Percentiles rank a stretch among this genome's conserved stretches.
These are phyloP conservation scores for Fusarium kyushuense DNA, from an alignment of 2,329 filamentous ascomycete genomes.

Conservation along the genomic window DNA sequence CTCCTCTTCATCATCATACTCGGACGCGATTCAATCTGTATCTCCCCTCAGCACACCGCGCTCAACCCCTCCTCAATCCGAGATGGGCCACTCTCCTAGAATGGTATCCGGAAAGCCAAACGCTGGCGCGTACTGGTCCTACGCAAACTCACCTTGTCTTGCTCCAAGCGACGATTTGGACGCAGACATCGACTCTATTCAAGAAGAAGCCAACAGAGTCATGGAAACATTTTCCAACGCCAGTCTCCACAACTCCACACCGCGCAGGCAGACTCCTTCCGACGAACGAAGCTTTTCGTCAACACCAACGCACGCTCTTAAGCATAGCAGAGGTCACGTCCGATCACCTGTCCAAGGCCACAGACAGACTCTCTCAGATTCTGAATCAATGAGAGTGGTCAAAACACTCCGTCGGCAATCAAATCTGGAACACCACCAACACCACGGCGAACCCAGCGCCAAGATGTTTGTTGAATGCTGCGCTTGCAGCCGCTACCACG, in stretches of 20 bases:
- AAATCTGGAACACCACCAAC: conserved; percentile 15
- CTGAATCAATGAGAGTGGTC: conserved; percentile 12
- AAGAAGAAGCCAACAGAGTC: conserved; percentile 50
- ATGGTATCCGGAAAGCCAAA: conserved; percentile 26
- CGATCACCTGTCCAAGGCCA: conserved; percentile 30
- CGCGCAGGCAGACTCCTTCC: conserved; percentile 37
- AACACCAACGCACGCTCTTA: conserved; percentile 57
- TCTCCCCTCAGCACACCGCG: conserved; percentile 56
- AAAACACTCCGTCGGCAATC: conserved; percentile 31
- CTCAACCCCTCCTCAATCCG: conserved; percentile 57
- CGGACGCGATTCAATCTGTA: conserved; percentile 54
- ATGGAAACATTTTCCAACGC: conserved; percentile 50
- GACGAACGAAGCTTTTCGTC: conserved; percentile 37
- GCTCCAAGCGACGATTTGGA: conserved; percentile 20
- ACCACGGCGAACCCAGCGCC: conserved; percentile 60
- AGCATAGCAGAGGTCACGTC: conserved; percentile 42
- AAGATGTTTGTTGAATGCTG: conserved; percentile 77
- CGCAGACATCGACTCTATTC: conserved; percentile 47
- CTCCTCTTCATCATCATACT: conserved; percentile 55
- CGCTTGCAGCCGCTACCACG: conserved; percentile 72
- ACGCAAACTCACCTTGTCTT: conserved; percentile 38
- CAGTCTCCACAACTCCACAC: conserved; percentile 33
- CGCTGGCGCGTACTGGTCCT: conserved; percentile 40
- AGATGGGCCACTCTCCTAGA: conserved; percentile 49
- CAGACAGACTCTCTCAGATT: conserved; percentile 12